Evolutionary conservation across 441 rosid species (phyloP).

Genomic region (Monsonia emarginata): DNA sequence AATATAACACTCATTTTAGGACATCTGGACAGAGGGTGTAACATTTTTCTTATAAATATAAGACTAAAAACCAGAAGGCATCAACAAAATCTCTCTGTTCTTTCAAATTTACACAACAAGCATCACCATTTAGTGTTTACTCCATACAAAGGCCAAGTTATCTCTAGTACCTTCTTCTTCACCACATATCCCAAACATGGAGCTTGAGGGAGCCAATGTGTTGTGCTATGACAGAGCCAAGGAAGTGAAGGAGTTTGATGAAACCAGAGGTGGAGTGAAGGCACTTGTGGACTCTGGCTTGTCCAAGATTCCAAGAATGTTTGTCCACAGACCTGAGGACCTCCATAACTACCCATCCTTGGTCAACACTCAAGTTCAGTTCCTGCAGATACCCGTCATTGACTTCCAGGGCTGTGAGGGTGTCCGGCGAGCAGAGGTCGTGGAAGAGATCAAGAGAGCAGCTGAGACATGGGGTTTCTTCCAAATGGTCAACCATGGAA

Average conservation of each 20-base stretch:
- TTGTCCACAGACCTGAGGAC: constrained; percentile 27
- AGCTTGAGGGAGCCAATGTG: constrained; percentile 9
- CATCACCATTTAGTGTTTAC: background rate
- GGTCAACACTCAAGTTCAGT: background rate
- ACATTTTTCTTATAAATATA: background rate
- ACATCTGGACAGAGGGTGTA: no score
- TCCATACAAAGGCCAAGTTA: background rate
- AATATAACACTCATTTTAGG: no score
- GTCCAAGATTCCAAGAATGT: constrained; percentile 31
- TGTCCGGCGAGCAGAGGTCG: constrained; percentile 19
- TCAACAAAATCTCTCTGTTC: background rate
- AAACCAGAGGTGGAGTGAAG: constrained; percentile 38
- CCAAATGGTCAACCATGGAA: constrained; percentile 46
- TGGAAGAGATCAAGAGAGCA: constrained; percentile 26
- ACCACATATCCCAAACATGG: background rate
- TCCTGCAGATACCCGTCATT: constrained; percentile 37
- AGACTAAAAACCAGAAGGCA: background rate
- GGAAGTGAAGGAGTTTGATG: constrained; percentile 37
- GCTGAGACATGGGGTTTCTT: constrained; percentile 50
- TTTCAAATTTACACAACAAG: background rate
- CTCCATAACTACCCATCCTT: constrained; percentile 6
- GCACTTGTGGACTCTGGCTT: constrained; percentile 36
- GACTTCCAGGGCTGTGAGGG: constrained; percentile 29
- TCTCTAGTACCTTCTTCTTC: background rate
- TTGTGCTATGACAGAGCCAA: constrained; percentile 25